Percentiles rank a stretch among this genome's conserved stretches.
Conservation (phyloP, 345 rosid species). For the Ceriops zippeliana region DNA sequence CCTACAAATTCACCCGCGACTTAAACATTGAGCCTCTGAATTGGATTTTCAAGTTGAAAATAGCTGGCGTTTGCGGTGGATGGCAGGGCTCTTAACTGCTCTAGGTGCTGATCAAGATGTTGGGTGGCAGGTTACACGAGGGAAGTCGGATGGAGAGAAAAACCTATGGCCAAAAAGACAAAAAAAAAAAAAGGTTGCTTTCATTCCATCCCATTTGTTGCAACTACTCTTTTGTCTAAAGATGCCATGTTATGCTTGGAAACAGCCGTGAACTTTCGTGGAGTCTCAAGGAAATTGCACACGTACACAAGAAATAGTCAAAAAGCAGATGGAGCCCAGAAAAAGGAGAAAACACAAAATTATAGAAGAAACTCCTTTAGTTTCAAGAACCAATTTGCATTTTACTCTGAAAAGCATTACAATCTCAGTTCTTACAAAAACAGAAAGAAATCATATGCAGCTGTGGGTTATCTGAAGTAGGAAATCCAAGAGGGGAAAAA, state of each 20-base stretch:
- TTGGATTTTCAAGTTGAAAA: background rate
- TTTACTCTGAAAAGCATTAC: slow-evolving; percentile 9
- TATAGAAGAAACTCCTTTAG: too few species aligned
- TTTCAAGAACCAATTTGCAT: background rate
- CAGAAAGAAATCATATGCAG: background rate
- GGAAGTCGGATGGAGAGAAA: background rate
- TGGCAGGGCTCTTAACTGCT: background rate
- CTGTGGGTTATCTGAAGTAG: background rate
- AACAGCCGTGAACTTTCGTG: slow-evolving; percentile 3
- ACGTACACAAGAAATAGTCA: background rate
- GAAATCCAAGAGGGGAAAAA: background rate
- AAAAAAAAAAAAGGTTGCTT: too few species aligned
- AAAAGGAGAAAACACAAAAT: too few species aligned
- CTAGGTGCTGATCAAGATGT: background rate
- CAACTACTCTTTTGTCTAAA: background rate
- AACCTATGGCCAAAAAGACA: too few species aligned
- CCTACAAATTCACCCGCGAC: too few species aligned
- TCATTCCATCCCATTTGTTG: background rate
- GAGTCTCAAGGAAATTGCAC: background rate
- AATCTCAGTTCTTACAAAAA: background rate
- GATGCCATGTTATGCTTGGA: background rate
- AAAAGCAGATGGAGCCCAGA: too few species aligned
- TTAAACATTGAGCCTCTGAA: too few species aligned
- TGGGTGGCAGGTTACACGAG: background rate
- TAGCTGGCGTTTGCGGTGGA: background rate